Evolutionary conservation across 1,284 basidiomycete genomes (phyloP).

Genomic region (Chalciporus piperatoides): DNA sequence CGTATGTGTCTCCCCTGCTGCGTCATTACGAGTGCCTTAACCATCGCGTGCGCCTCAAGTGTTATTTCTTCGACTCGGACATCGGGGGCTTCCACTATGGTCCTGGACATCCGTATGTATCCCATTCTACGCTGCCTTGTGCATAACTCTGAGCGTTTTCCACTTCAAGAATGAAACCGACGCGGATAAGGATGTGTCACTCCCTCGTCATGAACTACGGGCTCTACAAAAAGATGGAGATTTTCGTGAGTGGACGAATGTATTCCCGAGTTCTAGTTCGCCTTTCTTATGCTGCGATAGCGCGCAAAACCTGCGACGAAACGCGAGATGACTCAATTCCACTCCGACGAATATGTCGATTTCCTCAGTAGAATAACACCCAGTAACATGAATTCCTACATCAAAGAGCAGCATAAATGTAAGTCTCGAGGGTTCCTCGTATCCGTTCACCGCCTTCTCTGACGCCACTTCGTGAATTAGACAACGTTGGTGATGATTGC

Average conservation of each 20-base stretch:
- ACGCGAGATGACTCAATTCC: slow-evolving; percentile 95
- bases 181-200: slow-evolving; percentile 98
- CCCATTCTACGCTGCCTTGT: neutral
- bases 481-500: slow-evolving; percentile 93
- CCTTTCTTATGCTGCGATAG: slow-evolving; percentile 40
- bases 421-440: slow-evolving; percentile 24
- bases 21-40: slow-evolving; percentile 1
- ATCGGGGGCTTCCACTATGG: slow-evolving; percentile 99
- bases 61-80: slow-evolving; percentile 98
- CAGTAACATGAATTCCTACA: slow-evolving; percentile 81
- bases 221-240: slow-evolving; percentile 96
- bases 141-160: slow-evolving; percentile 5
- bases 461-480: slow-evolving; percentile 34
- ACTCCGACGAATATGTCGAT: slow-evolving; percentile 93
- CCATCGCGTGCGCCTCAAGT: slow-evolving; percentile 46
- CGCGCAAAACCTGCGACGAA: slow-evolving; percentile 99
- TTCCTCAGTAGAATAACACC: slow-evolving; percentile 84
- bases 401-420: slow-evolving; percentile 98
- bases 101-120: slow-evolving; percentile 77
- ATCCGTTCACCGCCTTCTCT: neutral
- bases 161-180: slow-evolving; percentile 83
- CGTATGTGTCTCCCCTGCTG: slow-evolving; percentile 47
- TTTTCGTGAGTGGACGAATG: slow-evolving; percentile 67
- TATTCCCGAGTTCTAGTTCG: neutral
- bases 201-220: slow-evolving; percentile 99